Percentiles rank a stretch among this genome's conserved stretches.
phyloP scores from a whole-genome alignment of 306 rosid species.

The Quercus wislizeni region DNA sequence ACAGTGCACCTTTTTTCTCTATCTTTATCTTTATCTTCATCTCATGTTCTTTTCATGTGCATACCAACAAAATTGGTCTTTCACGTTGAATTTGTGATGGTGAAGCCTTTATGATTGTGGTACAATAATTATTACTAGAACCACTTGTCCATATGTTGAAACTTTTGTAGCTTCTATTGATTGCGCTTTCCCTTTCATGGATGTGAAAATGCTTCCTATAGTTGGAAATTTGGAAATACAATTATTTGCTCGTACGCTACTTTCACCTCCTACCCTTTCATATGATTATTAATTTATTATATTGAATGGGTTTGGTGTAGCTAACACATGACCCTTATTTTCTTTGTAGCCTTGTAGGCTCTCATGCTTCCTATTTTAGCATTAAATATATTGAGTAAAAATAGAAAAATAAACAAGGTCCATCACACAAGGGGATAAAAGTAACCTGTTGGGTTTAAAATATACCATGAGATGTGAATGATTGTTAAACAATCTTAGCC shows the following conservation, averaged over 20 bases:
- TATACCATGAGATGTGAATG: too few relatives aligned
- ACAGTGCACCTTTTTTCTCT: too few relatives aligned
- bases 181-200: not conserved
- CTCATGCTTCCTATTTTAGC: not conserved
- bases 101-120: not conserved
- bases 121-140: not conserved
- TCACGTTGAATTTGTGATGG: slow-evolving; percentile 3
- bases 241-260: not conserved
- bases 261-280: not conserved
- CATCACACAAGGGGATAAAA: too few relatives aligned
- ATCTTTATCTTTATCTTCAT: too few relatives aligned
- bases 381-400: not conserved
- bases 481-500: too few relatives aligned
- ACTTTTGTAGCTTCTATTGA: not conserved
- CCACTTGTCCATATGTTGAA: not conserved
- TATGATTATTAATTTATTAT: not conserved
- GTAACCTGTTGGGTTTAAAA: too few relatives aligned
- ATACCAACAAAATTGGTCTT: slow-evolving; percentile 25
- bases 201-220: not conserved
- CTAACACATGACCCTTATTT: not conserved
- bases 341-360: not conserved
- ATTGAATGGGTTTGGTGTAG: not conserved
- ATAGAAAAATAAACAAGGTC: not conserved
- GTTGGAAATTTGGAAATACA: not conserved
- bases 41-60: not conserved